Percentiles rank a stretch among this genome's conserved stretches.
phyloP scores from a whole-genome alignment of 495 filamentous ascomycete species.

The Aspergillus incahuasiensis region DNA sequence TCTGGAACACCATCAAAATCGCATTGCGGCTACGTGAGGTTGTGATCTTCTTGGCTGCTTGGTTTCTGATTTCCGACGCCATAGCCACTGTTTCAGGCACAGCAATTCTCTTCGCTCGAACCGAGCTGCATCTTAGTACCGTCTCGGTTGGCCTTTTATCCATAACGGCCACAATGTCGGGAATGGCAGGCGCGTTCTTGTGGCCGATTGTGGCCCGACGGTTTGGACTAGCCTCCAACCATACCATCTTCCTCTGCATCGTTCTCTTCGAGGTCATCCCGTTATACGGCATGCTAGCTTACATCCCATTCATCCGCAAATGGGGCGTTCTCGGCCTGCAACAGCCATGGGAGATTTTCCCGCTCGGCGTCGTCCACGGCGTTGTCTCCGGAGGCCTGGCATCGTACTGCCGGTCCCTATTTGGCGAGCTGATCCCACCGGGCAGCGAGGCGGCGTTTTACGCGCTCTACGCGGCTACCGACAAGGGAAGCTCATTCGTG shows the following conservation, averaged over 20 bases:
- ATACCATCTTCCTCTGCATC: slow-evolving; percentile 81
- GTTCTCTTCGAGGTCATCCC: slow-evolving; percentile 82
- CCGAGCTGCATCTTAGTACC: slow-evolving; percentile 73
- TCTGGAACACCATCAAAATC: slow-evolving; percentile 71
- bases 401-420: slow-evolving; percentile 81
- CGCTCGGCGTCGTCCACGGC: slow-evolving; percentile 76
- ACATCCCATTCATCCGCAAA: slow-evolving; percentile 66
- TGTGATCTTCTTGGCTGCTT: slow-evolving; percentile 74
- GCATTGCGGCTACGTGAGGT: slow-evolving; percentile 72
- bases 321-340: slow-evolving; percentile 78
- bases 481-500: slow-evolving; percentile 86
- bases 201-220: slow-evolving; percentile 68
- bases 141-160: slow-evolving; percentile 74
- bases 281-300: slow-evolving; percentile 78
- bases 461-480: slow-evolving; percentile 87
- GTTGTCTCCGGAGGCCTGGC: slow-evolving; percentile 79
- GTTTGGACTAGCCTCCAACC: slow-evolving; percentile 60
- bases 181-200: slow-evolving; percentile 76
- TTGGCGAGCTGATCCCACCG: slow-evolving; percentile 78
- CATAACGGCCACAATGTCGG: slow-evolving; percentile 72
- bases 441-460: slow-evolving; percentile 93
- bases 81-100: slow-evolving; percentile 88
- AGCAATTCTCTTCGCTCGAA: slow-evolving; percentile 89
- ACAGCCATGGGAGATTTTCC: slow-evolving; percentile 89
- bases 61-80: slow-evolving; percentile 85